Base-by-base conservation (phyloP, 352 stramenopile species). In the Globisporangium apiculatum region DNA sequence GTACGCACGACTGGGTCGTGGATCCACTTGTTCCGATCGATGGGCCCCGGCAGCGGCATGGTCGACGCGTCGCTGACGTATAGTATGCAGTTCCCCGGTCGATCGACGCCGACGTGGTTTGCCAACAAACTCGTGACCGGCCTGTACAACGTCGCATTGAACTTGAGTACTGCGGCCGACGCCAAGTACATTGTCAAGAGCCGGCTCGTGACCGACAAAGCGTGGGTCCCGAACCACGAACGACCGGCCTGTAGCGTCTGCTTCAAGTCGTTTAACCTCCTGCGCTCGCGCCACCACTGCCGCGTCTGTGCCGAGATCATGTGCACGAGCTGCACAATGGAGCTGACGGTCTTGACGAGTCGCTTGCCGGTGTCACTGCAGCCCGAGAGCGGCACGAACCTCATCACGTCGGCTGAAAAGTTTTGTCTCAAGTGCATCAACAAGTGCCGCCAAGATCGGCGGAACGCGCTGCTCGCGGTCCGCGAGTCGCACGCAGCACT, bases 341-440 rank as follows among this genome's bases (percentile, higher is more conserved):
- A 88, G 61, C 61, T 92, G 14, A 70, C 70, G 0, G 58, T 92
- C 38, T 70, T 76, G 35, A 75, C 76, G 37, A 81, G 67, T 54
- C 76, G 75, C 35, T 62, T 91, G n/a, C 81, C 81, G 1, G 55
- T 60, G 0, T 66, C 62, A 0, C 71, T 89, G 71, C 71, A 80
- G 4, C 78, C 80, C 7, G 79, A 89, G 35, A 71, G 73, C 5
- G 76, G 73, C 17, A 72, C 57, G 57, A 75, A 65, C 47, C 64
- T 71, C 51, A 77, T 88, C 50, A 79, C 83, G 24, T 84, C 73
- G 53, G 60, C 79, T n/a, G 81, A 92, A 58, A 92, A 90, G 55
- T 92, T 92, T 43, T 92, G 82, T 53, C 70, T 89, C 61, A 81
- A 84, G 66, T 92, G 82, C 65, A 76, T 92, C 53, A 83, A 89